phyloP scores from a whole-genome alignment of 768 basidiomycete species.

The Suillus cothurnatus region DNA sequence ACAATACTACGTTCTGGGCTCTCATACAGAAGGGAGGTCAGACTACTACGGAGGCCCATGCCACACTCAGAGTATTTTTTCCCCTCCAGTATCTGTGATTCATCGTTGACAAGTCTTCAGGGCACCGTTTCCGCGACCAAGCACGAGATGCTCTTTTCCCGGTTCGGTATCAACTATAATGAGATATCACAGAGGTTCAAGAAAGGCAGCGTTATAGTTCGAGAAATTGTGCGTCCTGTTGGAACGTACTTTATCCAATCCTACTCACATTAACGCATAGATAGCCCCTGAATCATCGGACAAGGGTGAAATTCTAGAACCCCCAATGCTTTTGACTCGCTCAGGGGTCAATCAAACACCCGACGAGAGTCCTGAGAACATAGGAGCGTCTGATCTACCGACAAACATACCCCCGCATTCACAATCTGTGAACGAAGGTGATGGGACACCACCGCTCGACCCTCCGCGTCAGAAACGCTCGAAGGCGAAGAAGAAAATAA shows the following conservation, averaged over 20 bases:
- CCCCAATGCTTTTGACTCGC: neutral
- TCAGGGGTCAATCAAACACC: neutral
- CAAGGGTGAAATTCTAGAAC: neutral
- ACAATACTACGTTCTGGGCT: conserved; percentile 97
- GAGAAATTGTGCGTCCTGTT: conserved; percentile 50
- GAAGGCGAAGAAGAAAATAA: conserved; percentile 37
- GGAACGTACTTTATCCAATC: neutral
- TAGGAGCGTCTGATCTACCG: no score
- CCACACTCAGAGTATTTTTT: conserved; percentile 61
- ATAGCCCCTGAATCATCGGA: neutral
- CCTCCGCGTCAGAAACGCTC: neutral
- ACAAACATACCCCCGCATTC: neutral
- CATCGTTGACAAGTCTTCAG: conserved; percentile 41
- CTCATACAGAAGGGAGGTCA: conserved; percentile 83
- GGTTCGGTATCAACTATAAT: conserved; percentile 90
- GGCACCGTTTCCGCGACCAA: conserved; percentile 89
- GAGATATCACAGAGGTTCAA: conserved; percentile 66
- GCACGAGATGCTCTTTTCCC: conserved; percentile 85
- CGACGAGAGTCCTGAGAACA: neutral
- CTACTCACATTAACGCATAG: neutral
- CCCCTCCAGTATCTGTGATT: neutral
- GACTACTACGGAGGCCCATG: conserved; percentile 80
- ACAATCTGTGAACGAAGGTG: neutral
- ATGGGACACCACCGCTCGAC: no score
- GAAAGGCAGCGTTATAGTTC: conserved; percentile 84